Base-by-base conservation (phyloP, 768 basidiomycete genomes). In the Xerocomus potaroensis region DNA sequence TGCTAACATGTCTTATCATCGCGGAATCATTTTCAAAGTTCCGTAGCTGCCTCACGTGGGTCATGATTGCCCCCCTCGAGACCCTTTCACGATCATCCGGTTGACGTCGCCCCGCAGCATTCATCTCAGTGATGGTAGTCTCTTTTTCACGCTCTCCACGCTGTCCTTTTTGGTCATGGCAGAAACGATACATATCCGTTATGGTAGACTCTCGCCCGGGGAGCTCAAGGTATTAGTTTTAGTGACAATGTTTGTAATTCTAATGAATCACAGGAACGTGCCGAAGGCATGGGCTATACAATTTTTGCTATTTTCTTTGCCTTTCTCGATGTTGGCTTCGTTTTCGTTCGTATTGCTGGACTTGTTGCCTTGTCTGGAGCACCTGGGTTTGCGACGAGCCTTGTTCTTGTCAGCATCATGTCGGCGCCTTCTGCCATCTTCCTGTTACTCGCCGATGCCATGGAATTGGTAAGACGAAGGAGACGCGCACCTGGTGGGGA, bases 121-220 rank as follows among this genome's bases (percentile, higher is more conserved):
- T 21, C 50, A 60, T 12, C 30, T 62, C 40, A 49, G n/a, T n/a
- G n/a, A 24, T 1, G 35, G 44, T 3, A 36, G 27, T 12, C 27
- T 26, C 40, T 41, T 56, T 23, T 39, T 60, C 42, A 55, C 34
- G 47, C 16, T 54, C 8, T 52, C 43, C 16, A 12, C 48, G 1
- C 31, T 61, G 24, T 50, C 34, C 5, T 55, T 62, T 19, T 24
- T 61, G 32, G 26, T 50, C 0, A 47, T 57, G 50, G 52, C 61
- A 0, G 60, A 63, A 43, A 53, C 26, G 9, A 51, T 58, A 8
- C 56, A 43, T 16, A 18, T 61, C 1, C 43, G 42, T 7, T 61
- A 62, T 18, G 56, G 48, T 43, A 49, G 61, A 37, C 53, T 63
- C 35, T 42, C 61, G 33, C 44, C 61, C 29, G n/a, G 24, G 1